phyloP scores from a whole-genome alignment of 2,329 filamentous ascomycete species.

The Cladosporium austrohemisphaericum region DNA sequence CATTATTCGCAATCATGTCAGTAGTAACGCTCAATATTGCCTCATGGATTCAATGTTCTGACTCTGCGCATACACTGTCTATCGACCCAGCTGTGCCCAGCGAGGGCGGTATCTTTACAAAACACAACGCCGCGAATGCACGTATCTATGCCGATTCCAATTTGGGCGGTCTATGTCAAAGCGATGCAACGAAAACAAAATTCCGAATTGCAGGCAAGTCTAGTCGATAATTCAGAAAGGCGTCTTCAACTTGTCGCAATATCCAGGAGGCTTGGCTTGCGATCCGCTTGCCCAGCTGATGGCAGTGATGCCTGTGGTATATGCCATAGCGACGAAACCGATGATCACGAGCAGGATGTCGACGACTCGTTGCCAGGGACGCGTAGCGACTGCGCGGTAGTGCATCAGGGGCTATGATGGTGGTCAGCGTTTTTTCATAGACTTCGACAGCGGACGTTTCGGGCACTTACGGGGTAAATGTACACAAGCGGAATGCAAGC shows the following conservation, averaged over 20 bases:
- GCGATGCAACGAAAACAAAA: neutral
- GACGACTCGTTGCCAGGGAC: conserved; percentile 60
- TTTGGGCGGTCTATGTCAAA: neutral
- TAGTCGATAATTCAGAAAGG: neutral
- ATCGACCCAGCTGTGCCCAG: too few relatives aligned
- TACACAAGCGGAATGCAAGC: conserved; percentile 96
- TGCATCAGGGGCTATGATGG: conserved; percentile 77
- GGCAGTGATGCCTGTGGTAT: conserved; percentile 83
- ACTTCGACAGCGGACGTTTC: too few relatives aligned
- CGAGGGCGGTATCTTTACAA: neutral
- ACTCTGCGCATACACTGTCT: too few relatives aligned
- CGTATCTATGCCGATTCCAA: neutral
- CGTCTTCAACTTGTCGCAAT: conserved; percentile 51
- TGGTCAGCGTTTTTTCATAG: conserved; percentile 13
- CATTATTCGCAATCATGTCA: too few relatives aligned
- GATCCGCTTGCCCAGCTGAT: conserved; percentile 73
- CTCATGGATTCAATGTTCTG: too few relatives aligned
- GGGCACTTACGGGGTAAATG: conserved; percentile 84
- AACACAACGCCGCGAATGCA: neutral
- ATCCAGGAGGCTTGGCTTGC: conserved; percentile 52
- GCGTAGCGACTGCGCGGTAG: conserved; percentile 72
- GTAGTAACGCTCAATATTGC: too few relatives aligned
- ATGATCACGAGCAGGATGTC: conserved; percentile 78
- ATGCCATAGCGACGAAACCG: conserved; percentile 81
- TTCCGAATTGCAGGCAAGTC: neutral